Percentiles rank a stretch among this genome's conserved stretches.
phyloP scores from a whole-genome alignment of 2,329 filamentous ascomycete species.

The Claviceps pazoutovae region DNA sequence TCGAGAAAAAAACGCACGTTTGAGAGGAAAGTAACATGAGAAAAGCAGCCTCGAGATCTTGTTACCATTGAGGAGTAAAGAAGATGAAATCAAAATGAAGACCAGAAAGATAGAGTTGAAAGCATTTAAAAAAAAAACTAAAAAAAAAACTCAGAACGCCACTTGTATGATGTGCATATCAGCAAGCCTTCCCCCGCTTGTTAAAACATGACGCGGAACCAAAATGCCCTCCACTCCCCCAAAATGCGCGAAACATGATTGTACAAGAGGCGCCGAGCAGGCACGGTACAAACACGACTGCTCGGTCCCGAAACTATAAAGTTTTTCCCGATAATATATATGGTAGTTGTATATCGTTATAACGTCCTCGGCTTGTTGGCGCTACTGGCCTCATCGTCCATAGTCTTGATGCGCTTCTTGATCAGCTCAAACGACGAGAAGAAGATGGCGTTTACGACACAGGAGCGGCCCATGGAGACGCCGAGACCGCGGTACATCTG shows the following conservation, averaged over 20 bases:
- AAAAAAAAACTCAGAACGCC: not conserved
- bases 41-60: not conserved
- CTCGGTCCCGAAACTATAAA: no score
- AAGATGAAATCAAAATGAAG: not conserved
- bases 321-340: no score
- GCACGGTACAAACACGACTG: no score
- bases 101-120: not conserved
- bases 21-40: no score
- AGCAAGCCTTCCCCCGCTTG: not conserved
- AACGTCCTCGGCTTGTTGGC: slow-evolving; percentile 5
- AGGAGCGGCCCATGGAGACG: slow-evolving; percentile 72
- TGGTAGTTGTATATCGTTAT: slow-evolving; percentile 4
- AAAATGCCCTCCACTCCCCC: not conserved
- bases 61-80: not conserved
- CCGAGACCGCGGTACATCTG: slow-evolving; percentile 74
- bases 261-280: no score
- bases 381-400: slow-evolving; percentile 24
- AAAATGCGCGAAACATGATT: not conserved
- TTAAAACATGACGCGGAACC: not conserved
- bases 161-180: no score
- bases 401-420: slow-evolving; percentile 49
- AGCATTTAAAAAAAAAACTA: not conserved
- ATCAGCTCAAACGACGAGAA: slow-evolving; percentile 79
- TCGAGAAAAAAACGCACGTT: no score
- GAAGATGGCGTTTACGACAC: slow-evolving; percentile 76